These are phyloP conservation scores for Colletotrichum musicola DNA, from an alignment of 2,329 filamentous ascomycete species.

Conservation along the genomic window DNA sequence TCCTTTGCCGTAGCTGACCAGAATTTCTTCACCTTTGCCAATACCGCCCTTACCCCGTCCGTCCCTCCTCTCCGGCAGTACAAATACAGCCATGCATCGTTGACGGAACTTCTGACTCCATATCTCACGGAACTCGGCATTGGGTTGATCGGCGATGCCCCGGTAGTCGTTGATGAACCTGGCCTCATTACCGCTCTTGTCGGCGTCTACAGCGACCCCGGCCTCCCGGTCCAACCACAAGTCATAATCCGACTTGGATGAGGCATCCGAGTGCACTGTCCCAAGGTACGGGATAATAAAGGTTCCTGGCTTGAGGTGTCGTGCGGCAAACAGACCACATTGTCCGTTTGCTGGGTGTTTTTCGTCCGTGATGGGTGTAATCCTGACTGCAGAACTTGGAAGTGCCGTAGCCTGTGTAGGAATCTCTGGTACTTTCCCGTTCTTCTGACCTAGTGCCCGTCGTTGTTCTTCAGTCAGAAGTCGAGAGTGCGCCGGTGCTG, in stretches of 20 bases:
- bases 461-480: slow-evolving; percentile 58
- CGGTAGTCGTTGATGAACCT: slow-evolving; percentile 77
- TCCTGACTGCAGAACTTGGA: slow-evolving; percentile 64
- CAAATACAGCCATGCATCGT: slow-evolving; percentile 70
- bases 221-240: slow-evolving; percentile 71
- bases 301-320: slow-evolving; percentile 63
- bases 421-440: slow-evolving; percentile 45
- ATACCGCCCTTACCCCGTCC: slow-evolving; percentile 55
- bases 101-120: slow-evolving; percentile 67
- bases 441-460: slow-evolving; percentile 49
- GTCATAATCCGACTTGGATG: slow-evolving; percentile 69
- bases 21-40: slow-evolving; percentile 71
- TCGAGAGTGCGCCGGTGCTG: slow-evolving; percentile 60
- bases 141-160: slow-evolving; percentile 65
- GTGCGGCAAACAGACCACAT: slow-evolving; percentile 70
- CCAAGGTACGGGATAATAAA: slow-evolving; percentile 75
- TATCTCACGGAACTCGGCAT: slow-evolving; percentile 70
- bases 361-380: slow-evolving; percentile 63
- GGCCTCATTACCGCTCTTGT: slow-evolving; percentile 70
- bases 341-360: slow-evolving; percentile 71
- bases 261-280: slow-evolving; percentile 61
- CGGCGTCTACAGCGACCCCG: slow-evolving; percentile 72
- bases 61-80: slow-evolving; percentile 59
- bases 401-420: slow-evolving; percentile 53
- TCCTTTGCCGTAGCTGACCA: slow-evolving; percentile 76